A percentile compares a stretch with the other conserved stretches of the same genome.
These are phyloP conservation scores for Exophiala phaeomuriformis DNA, from an alignment of 2,329 filamentous ascomycete genomes.

Conservation along the genomic window DNA sequence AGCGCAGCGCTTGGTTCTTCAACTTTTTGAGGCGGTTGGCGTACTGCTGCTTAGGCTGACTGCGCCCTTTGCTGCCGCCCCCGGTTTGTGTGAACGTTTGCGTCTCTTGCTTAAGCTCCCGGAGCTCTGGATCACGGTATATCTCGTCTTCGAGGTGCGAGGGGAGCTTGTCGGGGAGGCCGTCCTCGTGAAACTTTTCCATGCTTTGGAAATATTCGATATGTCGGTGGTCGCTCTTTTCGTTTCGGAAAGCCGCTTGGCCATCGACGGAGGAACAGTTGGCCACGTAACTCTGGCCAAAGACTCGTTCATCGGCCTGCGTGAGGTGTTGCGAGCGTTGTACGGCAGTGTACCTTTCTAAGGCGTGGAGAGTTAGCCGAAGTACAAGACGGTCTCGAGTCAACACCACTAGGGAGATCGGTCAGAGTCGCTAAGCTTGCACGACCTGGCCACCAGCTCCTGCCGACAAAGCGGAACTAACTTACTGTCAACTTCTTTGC, in stretches of 20 bases:
- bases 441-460: too few relatives aligned
- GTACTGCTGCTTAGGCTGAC: not conserved
- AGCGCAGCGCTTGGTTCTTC: not conserved
- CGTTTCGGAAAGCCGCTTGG: slow-evolving; percentile 16
- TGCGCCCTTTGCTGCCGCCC: too few relatives aligned
- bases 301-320: slow-evolving; percentile 11
- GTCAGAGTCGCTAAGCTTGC: too few relatives aligned
- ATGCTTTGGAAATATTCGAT: slow-evolving; percentile 23
- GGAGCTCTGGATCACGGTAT: slow-evolving; percentile 7
- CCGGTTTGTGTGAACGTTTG: too few relatives aligned
- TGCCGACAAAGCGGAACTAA: not conserved
- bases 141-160: slow-evolving; percentile 14
- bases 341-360: slow-evolving; percentile 10
- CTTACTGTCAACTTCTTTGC: slow-evolving; percentile 12
- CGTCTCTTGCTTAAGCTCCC: too few relatives aligned
- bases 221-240: slow-evolving; percentile 13
- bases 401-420: too few relatives aligned
- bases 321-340: slow-evolving; percentile 17
- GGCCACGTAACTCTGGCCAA: slow-evolving; percentile 17
- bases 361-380: not conserved
- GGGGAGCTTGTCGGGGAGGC: slow-evolving; percentile 15
- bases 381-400: not conserved
- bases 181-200: slow-evolving; percentile 16
- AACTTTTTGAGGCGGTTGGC: not conserved
- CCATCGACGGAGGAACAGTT: slow-evolving; percentile 22